Evolutionary conservation across 2,329 filamentous ascomycete species (phyloP).

Genomic region (Sarocladiaceae sp.): DNA sequence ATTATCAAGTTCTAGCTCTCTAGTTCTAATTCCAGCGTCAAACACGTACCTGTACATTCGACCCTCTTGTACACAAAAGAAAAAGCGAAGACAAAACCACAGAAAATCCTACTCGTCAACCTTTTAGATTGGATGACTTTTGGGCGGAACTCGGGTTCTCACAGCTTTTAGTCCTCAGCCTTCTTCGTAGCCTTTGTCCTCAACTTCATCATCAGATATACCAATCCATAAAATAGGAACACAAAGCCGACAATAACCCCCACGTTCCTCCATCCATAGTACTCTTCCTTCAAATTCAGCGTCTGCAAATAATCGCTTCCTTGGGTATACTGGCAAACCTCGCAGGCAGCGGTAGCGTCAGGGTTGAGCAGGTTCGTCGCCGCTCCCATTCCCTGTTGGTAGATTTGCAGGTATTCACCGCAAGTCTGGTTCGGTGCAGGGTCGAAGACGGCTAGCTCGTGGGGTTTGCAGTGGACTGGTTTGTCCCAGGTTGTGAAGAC

Average conservation of each 20-base stretch:
- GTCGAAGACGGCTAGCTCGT: slow-evolving; percentile 43
- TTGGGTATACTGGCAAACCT: slow-evolving; percentile 51
- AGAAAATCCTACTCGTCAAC: too few species aligned
- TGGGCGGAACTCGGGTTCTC: too few species aligned
- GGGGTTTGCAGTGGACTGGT: slow-evolving; percentile 34
- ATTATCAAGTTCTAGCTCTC: too few species aligned
- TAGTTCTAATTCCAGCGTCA: too few species aligned
- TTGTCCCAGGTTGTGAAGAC: slow-evolving; percentile 40
- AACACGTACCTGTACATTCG: too few species aligned
- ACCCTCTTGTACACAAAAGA: too few species aligned
- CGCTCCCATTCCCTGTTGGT: slow-evolving; percentile 35
- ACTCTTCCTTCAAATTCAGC: slow-evolving; percentile 52
- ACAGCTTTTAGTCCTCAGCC: not conserved
- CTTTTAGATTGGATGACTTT: too few species aligned
- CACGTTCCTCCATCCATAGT: slow-evolving; percentile 59
- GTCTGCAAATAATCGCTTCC: slow-evolving; percentile 53
- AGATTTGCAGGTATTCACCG: slow-evolving; percentile 46
- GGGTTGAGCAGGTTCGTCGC: slow-evolving; percentile 51
- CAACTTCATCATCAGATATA: slow-evolving; percentile 43
- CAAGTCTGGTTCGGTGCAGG: slow-evolving; percentile 47
- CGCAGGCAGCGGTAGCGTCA: slow-evolving; percentile 43
- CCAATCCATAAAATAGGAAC: slow-evolving; percentile 45
- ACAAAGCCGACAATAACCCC: slow-evolving; percentile 46
- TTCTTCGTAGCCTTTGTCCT: slow-evolving; percentile 43
- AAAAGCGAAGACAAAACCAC: too few species aligned